Evolutionary conservation across 163 green algal genomes (phyloP).

Genomic region (Trebouxia gelatinosa): DNA sequence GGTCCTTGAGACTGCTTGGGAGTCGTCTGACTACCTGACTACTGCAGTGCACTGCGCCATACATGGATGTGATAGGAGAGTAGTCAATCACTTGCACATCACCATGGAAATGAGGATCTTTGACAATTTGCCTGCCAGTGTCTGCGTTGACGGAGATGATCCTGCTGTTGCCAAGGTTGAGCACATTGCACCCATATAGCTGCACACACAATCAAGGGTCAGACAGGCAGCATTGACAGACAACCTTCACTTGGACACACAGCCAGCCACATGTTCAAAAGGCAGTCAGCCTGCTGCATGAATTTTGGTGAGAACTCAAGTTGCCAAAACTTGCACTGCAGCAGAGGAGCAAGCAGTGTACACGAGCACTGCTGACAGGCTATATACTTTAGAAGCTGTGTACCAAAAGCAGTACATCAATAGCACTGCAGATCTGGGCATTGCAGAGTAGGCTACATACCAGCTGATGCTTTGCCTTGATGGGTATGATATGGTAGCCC

Average conservation of each 20-base stretch:
- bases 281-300: too few species aligned
- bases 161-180: slow-evolving; percentile 87
- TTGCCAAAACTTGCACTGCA: not conserved
- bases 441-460: slow-evolving; percentile 19
- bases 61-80: slow-evolving; percentile 94
- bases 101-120: slow-evolving; percentile 72
- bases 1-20: slow-evolving; percentile 13
- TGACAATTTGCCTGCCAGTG: slow-evolving; percentile 81
- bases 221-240: not conserved
- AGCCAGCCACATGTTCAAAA: too few species aligned
- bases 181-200: slow-evolving; percentile 92
- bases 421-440: not conserved
- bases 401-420: too few species aligned
- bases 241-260: not conserved
- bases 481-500: slow-evolving; percentile 92
- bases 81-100: slow-evolving; percentile 85
- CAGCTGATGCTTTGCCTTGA: slow-evolving; percentile 83
- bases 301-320: not conserved
- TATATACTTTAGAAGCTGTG: not conserved
- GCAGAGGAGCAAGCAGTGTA: not conserved
- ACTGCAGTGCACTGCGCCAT: slow-evolving; percentile 91
- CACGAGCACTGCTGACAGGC: not conserved
- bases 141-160: slow-evolving; percentile 85
- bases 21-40: slow-evolving; percentile 66
- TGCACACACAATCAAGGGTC: slow-evolving; percentile 30